Conservation (phyloP, 169 alveolate species). For the Cryptosporidium ryanae region DNA sequence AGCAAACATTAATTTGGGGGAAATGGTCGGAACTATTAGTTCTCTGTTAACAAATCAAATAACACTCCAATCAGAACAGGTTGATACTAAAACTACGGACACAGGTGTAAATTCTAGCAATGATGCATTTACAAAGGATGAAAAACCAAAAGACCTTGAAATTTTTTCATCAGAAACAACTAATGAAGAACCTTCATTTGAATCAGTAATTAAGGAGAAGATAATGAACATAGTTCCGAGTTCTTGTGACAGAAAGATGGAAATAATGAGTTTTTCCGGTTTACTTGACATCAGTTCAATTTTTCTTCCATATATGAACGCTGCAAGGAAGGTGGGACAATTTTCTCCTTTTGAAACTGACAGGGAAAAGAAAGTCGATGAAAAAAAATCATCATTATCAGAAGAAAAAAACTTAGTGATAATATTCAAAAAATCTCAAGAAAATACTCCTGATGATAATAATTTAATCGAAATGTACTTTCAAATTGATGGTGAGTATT, state of each 20-base stretch:
- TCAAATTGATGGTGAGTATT: conserved; percentile 65
- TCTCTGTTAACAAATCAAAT: conserved; percentile 34
- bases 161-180: background rate
- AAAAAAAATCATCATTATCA: background rate
- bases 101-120: background rate
- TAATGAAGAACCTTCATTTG: background rate
- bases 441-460: background rate
- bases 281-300: conserved; percentile 59
- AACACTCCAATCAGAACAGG: conserved; percentile 5
- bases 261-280: conserved; percentile 60
- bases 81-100: background rate
- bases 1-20: conserved; percentile 41
- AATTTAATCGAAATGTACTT: conserved; percentile 29
- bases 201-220: background rate
- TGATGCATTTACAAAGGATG: background rate
- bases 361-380: background rate
- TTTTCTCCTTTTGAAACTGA: conserved; percentile 26
- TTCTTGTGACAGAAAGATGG: conserved; percentile 42
- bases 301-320: conserved; percentile 56
- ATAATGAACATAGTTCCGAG: conserved; percentile 15
- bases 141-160: background rate
- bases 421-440: background rate
- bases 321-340: conserved; percentile 64
- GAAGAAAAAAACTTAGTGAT: background rate
- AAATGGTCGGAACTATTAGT: conserved; percentile 30